Conservation (phyloP, 2,329 filamentous ascomycete species). For the Diplodia seriata region DNA sequence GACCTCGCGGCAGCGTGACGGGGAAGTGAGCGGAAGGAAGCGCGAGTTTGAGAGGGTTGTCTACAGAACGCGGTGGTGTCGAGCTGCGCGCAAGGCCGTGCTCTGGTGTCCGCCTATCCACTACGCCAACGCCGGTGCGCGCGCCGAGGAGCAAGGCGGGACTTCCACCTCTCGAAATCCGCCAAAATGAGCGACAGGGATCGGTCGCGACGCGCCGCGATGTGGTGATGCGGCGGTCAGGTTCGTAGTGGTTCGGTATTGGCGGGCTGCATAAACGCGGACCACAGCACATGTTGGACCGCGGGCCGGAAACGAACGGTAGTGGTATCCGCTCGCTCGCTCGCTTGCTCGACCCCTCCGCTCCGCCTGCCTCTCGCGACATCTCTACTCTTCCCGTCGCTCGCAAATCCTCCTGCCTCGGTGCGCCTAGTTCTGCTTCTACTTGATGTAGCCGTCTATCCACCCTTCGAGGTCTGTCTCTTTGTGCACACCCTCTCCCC, state of each 20-base stretch:
- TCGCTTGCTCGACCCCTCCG: slow-evolving; percentile 8
- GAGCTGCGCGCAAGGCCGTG: slow-evolving; percentile 25
- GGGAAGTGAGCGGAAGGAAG: not conserved
- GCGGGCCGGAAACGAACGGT: not conserved
- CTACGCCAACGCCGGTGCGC: slow-evolving; percentile 8
- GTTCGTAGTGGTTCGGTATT: too few species aligned
- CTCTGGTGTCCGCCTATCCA: not conserved
- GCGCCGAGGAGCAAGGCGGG: not conserved
- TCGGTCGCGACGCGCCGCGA: slow-evolving; percentile 2
- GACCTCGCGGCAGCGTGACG: too few species aligned
- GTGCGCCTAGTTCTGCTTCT: slow-evolving; percentile 9
- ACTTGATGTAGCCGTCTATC: slow-evolving; percentile 24
- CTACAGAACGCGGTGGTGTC: slow-evolving; percentile 13
- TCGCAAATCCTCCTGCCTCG: slow-evolving; percentile 7
- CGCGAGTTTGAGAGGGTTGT: not conserved
- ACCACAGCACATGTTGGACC: too few species aligned
- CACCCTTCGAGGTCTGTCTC: slow-evolving; percentile 14
- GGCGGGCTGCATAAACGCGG: too few species aligned
- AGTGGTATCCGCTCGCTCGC: not conserved
- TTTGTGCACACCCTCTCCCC: slow-evolving; percentile 28
- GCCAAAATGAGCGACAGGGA: not conserved
- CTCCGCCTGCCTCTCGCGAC: slow-evolving; percentile 2
- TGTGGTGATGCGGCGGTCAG: not conserved
- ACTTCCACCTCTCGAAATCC: not conserved
- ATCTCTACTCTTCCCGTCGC: slow-evolving; percentile 14